These are phyloP conservation scores for Suillus weaverae DNA, from an alignment of 768 basidiomycete genomes.

Conservation along the genomic window DNA sequence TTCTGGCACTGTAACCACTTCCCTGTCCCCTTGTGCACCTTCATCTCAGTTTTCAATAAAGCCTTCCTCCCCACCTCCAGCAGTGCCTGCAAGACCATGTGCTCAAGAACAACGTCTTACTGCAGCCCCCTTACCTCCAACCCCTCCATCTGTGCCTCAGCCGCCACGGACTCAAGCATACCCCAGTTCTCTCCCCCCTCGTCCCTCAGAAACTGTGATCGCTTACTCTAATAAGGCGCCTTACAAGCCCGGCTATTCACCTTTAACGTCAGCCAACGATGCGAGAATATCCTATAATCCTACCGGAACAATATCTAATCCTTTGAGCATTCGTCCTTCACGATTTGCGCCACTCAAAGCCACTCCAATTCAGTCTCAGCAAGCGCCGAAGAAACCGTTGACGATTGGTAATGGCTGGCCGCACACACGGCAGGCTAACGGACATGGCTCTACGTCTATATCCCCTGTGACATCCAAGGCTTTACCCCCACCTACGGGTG, in stretches of 20 bases:
- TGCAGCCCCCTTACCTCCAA: conserved; percentile 7
- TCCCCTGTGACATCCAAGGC: conserved; percentile 7
- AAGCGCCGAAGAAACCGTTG: conserved; percentile 34
- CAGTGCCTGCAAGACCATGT: conserved; percentile 12
- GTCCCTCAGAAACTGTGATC: conserved; percentile 15
- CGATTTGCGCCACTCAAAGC: conserved; percentile 17
- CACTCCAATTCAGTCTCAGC: conserved; percentile 14
- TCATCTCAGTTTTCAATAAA: conserved; percentile 4
- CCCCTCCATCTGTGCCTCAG: conserved; percentile 16
- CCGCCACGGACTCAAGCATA: conserved; percentile 10
- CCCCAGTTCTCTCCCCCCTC: conserved; percentile 17
- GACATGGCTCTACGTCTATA: conserved; percentile 16
- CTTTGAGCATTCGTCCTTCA: conserved; percentile 56
- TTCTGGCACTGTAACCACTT: background rate
- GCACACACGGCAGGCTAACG: conserved; percentile 29
- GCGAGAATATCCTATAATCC: conserved; percentile 38
- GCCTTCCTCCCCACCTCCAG: conserved; percentile 11
- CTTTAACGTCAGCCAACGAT: conserved; percentile 30
- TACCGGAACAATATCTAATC: conserved; percentile 49
- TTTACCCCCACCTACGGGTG: conserved; percentile 21
- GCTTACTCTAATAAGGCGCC: conserved; percentile 15
- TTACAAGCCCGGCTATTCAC: conserved; percentile 26
- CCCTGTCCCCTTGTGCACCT: background rate
- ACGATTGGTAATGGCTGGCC: conserved; percentile 54
- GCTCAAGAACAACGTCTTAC: conserved; percentile 15